These are phyloP conservation scores for Rhododendron molle DNA, from an alignment of 148 eudicot genomes.

Conservation along the genomic window DNA sequence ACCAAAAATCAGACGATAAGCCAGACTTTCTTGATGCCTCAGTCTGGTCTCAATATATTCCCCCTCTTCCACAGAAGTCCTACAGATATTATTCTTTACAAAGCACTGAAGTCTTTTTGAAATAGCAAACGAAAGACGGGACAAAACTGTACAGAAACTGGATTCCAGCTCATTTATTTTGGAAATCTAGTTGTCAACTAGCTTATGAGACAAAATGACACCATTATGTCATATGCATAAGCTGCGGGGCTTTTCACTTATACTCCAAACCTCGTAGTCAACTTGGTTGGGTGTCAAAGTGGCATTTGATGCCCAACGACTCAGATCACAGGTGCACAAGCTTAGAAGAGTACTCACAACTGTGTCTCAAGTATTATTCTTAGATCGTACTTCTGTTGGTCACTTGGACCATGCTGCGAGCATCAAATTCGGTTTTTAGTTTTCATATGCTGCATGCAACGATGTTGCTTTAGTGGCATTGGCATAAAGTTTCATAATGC, in stretches of 20 bases:
- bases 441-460: neutral
- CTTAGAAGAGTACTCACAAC: neutral
- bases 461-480: neutral
- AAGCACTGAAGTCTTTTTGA: neutral
- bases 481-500: neutral
- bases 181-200: neutral
- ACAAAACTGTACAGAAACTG: neutral
- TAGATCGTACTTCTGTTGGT: neutral
- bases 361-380: neutral
- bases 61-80: neutral
- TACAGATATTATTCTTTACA: neutral
- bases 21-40: neutral
- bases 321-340: neutral
- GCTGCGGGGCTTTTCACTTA: neutral
- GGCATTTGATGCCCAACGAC: neutral
- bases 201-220: neutral
- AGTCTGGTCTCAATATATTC: neutral
- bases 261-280: neutral
- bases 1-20: neutral
- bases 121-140: neutral
- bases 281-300: neutral
- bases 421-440: neutral
- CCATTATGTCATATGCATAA: neutral
- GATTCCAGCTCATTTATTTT: slow-evolving; percentile 1
- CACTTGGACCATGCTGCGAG: neutral